Conservation (phyloP, 1,284 basidiomycete genomes). For the Cerrena zonata region DNA sequence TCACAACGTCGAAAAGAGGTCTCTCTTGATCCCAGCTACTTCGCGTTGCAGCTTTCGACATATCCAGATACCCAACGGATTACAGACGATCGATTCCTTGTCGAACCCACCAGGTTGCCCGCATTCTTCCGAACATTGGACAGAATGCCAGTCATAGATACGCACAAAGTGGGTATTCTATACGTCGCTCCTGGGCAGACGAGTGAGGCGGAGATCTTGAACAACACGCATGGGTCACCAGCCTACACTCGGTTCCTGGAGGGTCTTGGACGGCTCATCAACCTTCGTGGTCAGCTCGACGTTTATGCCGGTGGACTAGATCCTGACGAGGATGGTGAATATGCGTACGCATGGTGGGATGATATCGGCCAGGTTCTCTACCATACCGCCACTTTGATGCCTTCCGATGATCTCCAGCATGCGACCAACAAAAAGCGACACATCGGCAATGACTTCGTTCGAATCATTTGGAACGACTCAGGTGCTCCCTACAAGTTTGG, state of each 20-base stretch:
- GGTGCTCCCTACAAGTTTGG: constrained; percentile 84
- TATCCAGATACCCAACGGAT: constrained; percentile 53
- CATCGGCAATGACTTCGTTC: constrained; percentile 91
- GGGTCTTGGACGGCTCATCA: constrained; percentile 83
- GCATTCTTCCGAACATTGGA: constrained; percentile 72
- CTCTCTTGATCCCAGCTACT: constrained; percentile 79
- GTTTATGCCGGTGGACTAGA: constrained; percentile 94
- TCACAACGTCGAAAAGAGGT: constrained; percentile 84
- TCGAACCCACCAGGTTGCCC: constrained; percentile 49
- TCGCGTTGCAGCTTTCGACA: constrained; percentile 82
- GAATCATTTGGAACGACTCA: constrained; percentile 97
- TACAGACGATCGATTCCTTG: constrained; percentile 40
- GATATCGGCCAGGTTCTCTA: constrained; percentile 94
- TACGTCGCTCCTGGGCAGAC: constrained; percentile 92
- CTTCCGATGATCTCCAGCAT: constrained; percentile 63
- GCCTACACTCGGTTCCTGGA: constrained; percentile 91
- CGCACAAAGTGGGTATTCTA: constrained; percentile 93
- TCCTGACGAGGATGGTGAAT: constrained; percentile 84
- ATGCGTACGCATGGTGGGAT: constrained; percentile 98
- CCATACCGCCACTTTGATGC: constrained; percentile 97
- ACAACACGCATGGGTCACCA: constrained; percentile 88
- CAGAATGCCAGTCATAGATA: constrained; percentile 90
- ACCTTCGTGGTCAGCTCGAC: constrained; percentile 85
- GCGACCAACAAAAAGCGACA: constrained; percentile 85
- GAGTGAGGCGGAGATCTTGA: constrained; percentile 80